A percentile compares a stretch with the other conserved stretches of the same genome.
Conservation (phyloP, 306 rosid species). For the Cucumis melo region DNA sequence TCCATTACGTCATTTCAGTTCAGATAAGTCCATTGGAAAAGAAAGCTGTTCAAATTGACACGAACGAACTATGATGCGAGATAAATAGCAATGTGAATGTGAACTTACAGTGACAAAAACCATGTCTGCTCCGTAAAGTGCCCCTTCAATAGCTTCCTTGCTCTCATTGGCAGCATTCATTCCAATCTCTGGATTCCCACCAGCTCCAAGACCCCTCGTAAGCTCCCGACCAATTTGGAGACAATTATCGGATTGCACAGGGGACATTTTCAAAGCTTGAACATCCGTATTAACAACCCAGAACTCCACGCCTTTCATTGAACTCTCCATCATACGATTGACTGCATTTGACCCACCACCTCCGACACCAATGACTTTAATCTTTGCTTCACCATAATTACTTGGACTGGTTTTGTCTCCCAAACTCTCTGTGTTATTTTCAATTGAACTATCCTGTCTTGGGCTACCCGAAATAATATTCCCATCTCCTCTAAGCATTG, state of each 20-base stretch:
- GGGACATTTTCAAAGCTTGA: slow-evolving; percentile 97
- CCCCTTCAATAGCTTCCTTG: slow-evolving; percentile 68
- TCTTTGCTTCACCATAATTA: slow-evolving; percentile 62
- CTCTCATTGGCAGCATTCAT: slow-evolving; percentile 99
- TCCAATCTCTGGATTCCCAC: slow-evolving; percentile 97
- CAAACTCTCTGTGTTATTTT: slow-evolving; percentile 37
- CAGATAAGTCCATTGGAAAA: not conserved
- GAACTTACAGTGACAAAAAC: slow-evolving; percentile 90
- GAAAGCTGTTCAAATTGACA: not conserved
- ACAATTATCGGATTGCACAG: slow-evolving; percentile 60
- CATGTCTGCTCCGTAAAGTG: slow-evolving; percentile 91
- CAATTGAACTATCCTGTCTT: slow-evolving; percentile 46
- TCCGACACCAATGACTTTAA: slow-evolving; percentile 88
- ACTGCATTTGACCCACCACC: slow-evolving; percentile 98
- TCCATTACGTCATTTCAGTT: not conserved
- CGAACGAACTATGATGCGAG: not conserved
- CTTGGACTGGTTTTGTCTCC: slow-evolving; percentile 27
- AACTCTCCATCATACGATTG: slow-evolving; percentile 94
- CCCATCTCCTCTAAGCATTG: slow-evolving; percentile 87
- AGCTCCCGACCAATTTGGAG: slow-evolving; percentile 94
- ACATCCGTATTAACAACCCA: slow-evolving; percentile 93
- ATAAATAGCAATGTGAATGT: slow-evolving; percentile 14
- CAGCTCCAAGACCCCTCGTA: slow-evolving; percentile 97
- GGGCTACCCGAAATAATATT: slow-evolving; percentile 24
- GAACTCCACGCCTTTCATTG: slow-evolving; percentile 92